Conservation (phyloP, 1,284 basidiomycete genomes). For the Meira miltonrushii region DNA sequence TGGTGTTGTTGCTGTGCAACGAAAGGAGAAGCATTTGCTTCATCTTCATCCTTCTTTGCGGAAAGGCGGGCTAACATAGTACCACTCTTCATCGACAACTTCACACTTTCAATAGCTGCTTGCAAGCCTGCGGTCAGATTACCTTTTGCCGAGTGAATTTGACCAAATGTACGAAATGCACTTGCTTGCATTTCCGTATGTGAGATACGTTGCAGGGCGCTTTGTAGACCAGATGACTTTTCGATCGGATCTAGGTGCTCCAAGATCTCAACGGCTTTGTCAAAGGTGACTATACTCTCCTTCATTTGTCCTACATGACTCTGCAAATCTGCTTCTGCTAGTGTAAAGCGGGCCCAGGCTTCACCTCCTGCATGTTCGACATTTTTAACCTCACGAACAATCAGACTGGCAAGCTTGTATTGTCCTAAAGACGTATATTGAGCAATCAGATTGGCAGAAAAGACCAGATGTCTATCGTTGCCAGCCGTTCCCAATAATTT, state of each 20-base stretch:
- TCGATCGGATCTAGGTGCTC: neutral
- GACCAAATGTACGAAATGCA: neutral
- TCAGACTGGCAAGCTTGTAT: neutral
- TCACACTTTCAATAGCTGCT: neutral
- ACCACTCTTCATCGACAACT: neutral
- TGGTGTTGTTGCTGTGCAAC: neutral
- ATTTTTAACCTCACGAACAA: neutral
- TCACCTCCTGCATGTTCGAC: neutral
- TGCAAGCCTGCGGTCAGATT: neutral
- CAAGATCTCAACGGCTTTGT: neutral
- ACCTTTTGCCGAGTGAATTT: conserved; percentile 4
- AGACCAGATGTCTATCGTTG: neutral
- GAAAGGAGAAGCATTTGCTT: neutral
- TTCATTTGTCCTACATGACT: neutral
- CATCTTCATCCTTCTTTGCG: neutral
- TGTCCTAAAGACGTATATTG: conserved; percentile 3
- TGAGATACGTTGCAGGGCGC: neutral
- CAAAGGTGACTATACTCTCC: neutral
- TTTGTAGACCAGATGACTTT: neutral
- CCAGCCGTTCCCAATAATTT: neutral
- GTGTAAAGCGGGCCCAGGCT: neutral
- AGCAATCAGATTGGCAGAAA: neutral
- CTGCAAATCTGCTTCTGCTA: conserved; percentile 3
- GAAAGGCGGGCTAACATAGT: neutral
- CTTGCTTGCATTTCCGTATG: neutral